phyloP scores from a whole-genome alignment of 1,284 basidiomycete species.

The Ceratobasidium sp. region DNA sequence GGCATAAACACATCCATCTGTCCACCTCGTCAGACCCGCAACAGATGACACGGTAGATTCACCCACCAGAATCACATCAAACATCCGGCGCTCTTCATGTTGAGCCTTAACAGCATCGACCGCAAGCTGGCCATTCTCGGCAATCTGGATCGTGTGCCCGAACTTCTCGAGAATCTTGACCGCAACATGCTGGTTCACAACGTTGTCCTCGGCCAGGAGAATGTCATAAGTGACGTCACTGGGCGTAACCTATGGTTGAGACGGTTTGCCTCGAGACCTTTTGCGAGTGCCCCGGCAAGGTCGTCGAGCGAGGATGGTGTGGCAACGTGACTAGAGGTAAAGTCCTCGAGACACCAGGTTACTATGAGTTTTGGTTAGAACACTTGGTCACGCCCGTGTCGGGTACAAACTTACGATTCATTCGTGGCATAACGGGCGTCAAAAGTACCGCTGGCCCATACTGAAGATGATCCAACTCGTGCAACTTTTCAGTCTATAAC shows the following conservation, averaged over 20 bases:
- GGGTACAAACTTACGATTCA: conserved; percentile 73
- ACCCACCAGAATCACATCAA: conserved; percentile 88
- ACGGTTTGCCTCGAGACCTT: conserved; percentile 93
- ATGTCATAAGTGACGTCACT: conserved; percentile 93
- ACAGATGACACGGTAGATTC: conserved; percentile 1
- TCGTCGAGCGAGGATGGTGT: conserved; percentile 92
- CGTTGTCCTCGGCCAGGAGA: conserved; percentile 97
- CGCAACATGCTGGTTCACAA: conserved; percentile 97
- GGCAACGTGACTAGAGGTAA: conserved; percentile 91
- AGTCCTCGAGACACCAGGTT: conserved; percentile 92
- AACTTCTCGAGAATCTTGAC: conserved; percentile 98
- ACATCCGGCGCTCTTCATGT: conserved; percentile 77
- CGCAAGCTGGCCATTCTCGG: conserved; percentile 95
- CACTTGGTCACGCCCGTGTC: conserved; percentile 51
- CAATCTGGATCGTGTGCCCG: conserved; percentile 96
- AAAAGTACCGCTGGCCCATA: conserved; percentile 98
- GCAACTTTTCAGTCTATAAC: conserved; percentile 82
- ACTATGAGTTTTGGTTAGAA: conserved; percentile 67
- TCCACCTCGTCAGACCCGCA: not conserved
- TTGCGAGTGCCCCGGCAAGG: conserved; percentile 91
- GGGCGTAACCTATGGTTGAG: conserved; percentile 81
- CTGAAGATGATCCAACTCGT: conserved; percentile 93
- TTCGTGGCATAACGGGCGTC: conserved; percentile 77
- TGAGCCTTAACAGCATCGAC: conserved; percentile 89
- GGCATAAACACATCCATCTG: conserved; percentile 99